Evolutionary conservation across 345 rosid genomes (phyloP), one percentile per base, ranked within the genome.

Genomic region (Durio zibethinus): DNA sequence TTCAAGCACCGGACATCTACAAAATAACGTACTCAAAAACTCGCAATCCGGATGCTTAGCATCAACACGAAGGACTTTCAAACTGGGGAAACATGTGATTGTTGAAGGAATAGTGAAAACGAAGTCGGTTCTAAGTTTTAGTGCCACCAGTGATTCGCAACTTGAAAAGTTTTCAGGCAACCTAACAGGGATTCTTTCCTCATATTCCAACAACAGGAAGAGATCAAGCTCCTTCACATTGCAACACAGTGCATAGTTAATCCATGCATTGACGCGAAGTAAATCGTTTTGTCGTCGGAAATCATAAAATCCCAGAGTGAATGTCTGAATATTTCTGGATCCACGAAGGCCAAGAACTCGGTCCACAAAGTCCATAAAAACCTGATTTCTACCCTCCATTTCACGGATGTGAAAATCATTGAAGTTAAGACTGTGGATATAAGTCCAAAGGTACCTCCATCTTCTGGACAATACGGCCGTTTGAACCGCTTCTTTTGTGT

Each of bases 361-460:
- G n/a, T n/a, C n/a, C n/a, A n/a, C n/a, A n/a, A n/a, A n/a, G n/a
- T n/a, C n/a, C n/a, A n/a, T n/a, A n/a, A n/a, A n/a, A n/a, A n/a
- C n/a, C n/a, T n/a, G n/a, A n/a, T n/a, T n/a, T n/a, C n/a, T n/a
- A n/a, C n/a, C n/a, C n/a, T n/a, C n/a, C n/a, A n/a, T n/a, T n/a
- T n/a, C n/a, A 0, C 0, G 4, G 50, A 47, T 6, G 3, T n/a
- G 11, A 54, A 1, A 1, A 21, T 2, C 23, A n/a, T 54, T 2
- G 27, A 54, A 7, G 27, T 21, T 12, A 8, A 54, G 60, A 54
- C 0, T n/a, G 60, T 7, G 11, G 10, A 54, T n/a, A 21, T 54
- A 9, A 47, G 72, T 76, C 50, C 72, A 48, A 48, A 76, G 60
- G 23, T 76, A 0, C n/a, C 11, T 64, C 72, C 72, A 63, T 63